Evolutionary conservation across 2,329 filamentous ascomycete species (phyloP), one percentile per base, ranked within the genome.

Genomic region (Ceratocystis albifundus): DNA sequence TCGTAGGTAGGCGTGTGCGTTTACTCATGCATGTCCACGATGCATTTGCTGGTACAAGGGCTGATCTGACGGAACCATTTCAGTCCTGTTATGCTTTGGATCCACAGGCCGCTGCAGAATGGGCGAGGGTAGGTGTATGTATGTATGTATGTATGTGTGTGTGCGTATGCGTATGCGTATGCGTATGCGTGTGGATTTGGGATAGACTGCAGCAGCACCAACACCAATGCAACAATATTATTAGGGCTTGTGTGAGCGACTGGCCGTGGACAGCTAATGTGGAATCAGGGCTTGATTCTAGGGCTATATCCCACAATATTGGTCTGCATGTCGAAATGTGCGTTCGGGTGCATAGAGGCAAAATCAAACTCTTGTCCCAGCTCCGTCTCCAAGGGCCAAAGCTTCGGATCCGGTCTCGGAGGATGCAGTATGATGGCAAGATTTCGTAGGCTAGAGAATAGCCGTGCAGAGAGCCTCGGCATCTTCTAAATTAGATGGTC

Each of bases 261-360:
- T 41, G 36, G 36, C 36, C 46, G 7, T n/a, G n/a, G n/a, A 50
- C 46, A 22, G 22, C n/a, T 20, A 20, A 50, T n/a, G 46, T 50
- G 30, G 53, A 15, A 28, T 57, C 53, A 57, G 53, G 53, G 53
- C 53, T 57, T 57, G 53, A 30, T 57, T 28, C 22, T 57, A 30
- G 53, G 53, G 53, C 53, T 57, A 57, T 30, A 57, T 30, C 53
- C 53, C 53, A 57, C 53, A 57, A 57, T 12, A 57, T 30, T 28
- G 22, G 15, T 17, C 53, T 57, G 22, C 53, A 57, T 28, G 53
- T 30, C 28, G 28, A 30, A 57, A 57, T 57, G 53, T 57, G 53
- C 53, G 53, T 50, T 12, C 10, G 36, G 36, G 36, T 57, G 53
- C 53, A 57, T 57, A 12, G 30, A 28, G 53, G 28, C 22, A 57